phyloP scores from a whole-genome alignment of 2,329 filamentous ascomycete genomes.

The Exophiala sp. region DNA sequence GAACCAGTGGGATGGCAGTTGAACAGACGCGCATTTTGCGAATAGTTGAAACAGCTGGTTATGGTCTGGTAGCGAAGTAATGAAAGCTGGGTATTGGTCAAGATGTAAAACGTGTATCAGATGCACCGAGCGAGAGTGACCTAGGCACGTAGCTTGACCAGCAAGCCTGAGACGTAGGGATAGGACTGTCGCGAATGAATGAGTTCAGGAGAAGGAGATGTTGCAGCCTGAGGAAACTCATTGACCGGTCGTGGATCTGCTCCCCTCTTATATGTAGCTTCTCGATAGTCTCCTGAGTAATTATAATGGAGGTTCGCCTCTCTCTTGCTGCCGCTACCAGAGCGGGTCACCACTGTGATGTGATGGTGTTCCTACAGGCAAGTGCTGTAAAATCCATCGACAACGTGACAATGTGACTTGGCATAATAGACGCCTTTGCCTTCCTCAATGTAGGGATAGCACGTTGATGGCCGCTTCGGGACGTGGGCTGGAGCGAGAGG shows the following conservation, averaged over 20 bases:
- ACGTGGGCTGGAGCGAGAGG: not conserved
- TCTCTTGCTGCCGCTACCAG: too few species aligned
- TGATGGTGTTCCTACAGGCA: not conserved
- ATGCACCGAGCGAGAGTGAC: not conserved
- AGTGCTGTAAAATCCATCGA: not conserved
- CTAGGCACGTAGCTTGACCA: not conserved
- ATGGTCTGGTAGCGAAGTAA: not conserved
- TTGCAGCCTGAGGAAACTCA: too few species aligned
- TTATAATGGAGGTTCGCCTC: too few species aligned
- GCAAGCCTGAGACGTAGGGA: not conserved
- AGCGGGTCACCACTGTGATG: too few species aligned
- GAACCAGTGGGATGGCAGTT: not conserved
- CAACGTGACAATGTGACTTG: not conserved
- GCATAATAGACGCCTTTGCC: not conserved
- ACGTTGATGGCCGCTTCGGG: not conserved
- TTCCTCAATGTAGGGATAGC: not conserved
- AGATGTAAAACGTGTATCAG: too few species aligned
- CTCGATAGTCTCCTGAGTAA: too few species aligned
- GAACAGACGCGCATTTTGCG: not conserved
- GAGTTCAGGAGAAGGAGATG: too few species aligned
- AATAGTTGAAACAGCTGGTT: not conserved
- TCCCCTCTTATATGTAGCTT: too few species aligned
- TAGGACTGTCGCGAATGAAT: not conserved
- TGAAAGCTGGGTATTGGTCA: not conserved
- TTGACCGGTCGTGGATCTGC: too few species aligned